Conservation (phyloP, 306 rosid species). For the Dryas octopetala region DNA sequence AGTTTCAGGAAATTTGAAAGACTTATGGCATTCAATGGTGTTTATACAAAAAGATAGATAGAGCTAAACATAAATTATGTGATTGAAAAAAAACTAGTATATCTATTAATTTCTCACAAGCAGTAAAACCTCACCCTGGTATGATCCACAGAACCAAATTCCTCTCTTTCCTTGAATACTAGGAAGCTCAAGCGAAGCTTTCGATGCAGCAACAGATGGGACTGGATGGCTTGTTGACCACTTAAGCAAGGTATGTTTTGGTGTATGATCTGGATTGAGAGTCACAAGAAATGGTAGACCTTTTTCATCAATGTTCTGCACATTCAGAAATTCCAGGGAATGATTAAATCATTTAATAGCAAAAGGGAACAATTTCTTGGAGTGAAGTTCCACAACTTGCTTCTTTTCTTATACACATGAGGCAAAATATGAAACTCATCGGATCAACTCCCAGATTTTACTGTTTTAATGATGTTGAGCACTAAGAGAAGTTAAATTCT, state of each 20-base stretch:
- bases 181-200: conserved; percentile 64
- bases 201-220: conserved; percentile 81
- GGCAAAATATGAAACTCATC: neutral
- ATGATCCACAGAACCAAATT: conserved; percentile 93
- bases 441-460: neutral
- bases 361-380: neutral
- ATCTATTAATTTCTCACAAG: neutral
- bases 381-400: neutral
- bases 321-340: conserved; percentile 14
- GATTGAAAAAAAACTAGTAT: neutral
- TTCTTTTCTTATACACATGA: neutral
- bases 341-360: neutral
- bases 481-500: neutral
- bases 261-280: conserved; percentile 72
- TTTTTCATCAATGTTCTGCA: conserved; percentile 73
- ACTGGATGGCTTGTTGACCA: conserved; percentile 84
- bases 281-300: conserved; percentile 74
- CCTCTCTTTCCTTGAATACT: conserved; percentile 84
- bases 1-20: no score
- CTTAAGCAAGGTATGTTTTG: conserved; percentile 61
- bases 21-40: no score
- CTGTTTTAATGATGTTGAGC: neutral
- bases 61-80: neutral
- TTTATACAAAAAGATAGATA: neutral
- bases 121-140: conserved; percentile 55